A percentile compares a stretch with the other conserved stretches of the same genome.
Evolutionary conservation across 176 grass and related monocot genomes (phyloP).

Genomic region (Aechmea fasciata): DNA sequence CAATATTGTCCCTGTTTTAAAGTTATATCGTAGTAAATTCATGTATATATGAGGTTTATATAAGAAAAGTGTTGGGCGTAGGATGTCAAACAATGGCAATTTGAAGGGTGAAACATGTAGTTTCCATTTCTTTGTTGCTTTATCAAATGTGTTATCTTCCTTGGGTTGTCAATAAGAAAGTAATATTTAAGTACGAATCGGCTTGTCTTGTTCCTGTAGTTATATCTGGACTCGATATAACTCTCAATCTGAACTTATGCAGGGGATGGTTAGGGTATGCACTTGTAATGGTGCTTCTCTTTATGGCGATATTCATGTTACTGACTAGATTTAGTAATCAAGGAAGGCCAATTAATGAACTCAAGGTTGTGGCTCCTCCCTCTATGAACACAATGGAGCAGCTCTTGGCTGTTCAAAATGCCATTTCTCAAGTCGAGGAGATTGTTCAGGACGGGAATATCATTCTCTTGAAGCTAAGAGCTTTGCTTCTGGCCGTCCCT

Average conservation of each 20-base stretch:
- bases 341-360: constrained; percentile 51
- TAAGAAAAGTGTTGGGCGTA: no score
- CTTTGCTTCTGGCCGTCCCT: constrained; percentile 69
- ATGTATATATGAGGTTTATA: no score
- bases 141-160: background rate
- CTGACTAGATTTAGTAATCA: constrained; percentile 72
- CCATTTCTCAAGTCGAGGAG: constrained; percentile 86
- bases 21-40: no score
- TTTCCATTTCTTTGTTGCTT: no score
- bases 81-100: no score
- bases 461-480: constrained; percentile 77
- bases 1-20: no score
- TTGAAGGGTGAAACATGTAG: no score
- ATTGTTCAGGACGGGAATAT: constrained; percentile 90
- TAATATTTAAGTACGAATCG: background rate
- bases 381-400: constrained; percentile 93
- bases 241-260: constrained; percentile 18
- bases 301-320: constrained; percentile 75
- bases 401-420: constrained; percentile 93
- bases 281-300: constrained; percentile 49
- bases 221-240: background rate
- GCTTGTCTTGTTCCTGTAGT: background rate
- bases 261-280: constrained; percentile 77
- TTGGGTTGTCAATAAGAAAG: background rate
- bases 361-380: constrained; percentile 79